A percentile compares a stretch with the other conserved stretches of the same genome.
Conservation (phyloP, 805 yeast species). For the Nakazawaea wickerhamii region DNA sequence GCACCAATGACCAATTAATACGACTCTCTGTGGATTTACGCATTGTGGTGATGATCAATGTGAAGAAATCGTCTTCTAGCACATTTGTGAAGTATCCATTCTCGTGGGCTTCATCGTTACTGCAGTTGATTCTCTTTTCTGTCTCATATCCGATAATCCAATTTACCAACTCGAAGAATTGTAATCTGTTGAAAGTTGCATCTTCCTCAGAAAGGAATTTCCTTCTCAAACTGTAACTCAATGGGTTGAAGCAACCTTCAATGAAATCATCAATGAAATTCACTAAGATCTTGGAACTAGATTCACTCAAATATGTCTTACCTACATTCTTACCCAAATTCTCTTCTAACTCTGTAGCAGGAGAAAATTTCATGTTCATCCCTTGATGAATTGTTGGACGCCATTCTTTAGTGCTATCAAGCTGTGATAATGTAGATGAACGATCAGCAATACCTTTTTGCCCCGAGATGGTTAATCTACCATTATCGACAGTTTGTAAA, state of each 20-base stretch:
- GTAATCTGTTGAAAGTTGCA: slow-evolving; percentile 26
- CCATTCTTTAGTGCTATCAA: slow-evolving; percentile 72
- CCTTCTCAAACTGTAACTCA: slow-evolving; percentile 49
- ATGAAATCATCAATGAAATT: slow-evolving; percentile 52
- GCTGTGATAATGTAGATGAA: slow-evolving; percentile 25
- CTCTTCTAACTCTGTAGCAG: slow-evolving; percentile 25
- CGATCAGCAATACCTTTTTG: slow-evolving; percentile 54
- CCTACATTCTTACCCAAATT: slow-evolving; percentile 16
- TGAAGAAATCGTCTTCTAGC: slow-evolving; percentile 55
- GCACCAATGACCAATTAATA: slow-evolving; percentile 55
- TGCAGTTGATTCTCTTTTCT: slow-evolving; percentile 3
- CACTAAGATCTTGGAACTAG: slow-evolving; percentile 27
- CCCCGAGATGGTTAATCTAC: slow-evolving; percentile 64
- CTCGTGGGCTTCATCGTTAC: slow-evolving; percentile 14
- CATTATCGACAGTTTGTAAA: slow-evolving; percentile 55
- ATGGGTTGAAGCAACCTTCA: slow-evolving; percentile 70
- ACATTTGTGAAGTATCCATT: slow-evolving; percentile 48
- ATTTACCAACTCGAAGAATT: slow-evolving; percentile 54
- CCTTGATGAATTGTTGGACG: slow-evolving; percentile 21
- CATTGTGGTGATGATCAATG: slow-evolving; percentile 43
- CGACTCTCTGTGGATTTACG: slow-evolving; percentile 29
- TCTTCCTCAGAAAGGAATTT: slow-evolving; percentile 30
- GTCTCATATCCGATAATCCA: slow-evolving; percentile 75
- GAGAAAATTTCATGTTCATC: slow-evolving; percentile 19
- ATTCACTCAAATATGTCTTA: slow-evolving; percentile 26